phyloP scores from a whole-genome alignment of 495 filamentous ascomycete genomes.

The Penicillium waksmanii region DNA sequence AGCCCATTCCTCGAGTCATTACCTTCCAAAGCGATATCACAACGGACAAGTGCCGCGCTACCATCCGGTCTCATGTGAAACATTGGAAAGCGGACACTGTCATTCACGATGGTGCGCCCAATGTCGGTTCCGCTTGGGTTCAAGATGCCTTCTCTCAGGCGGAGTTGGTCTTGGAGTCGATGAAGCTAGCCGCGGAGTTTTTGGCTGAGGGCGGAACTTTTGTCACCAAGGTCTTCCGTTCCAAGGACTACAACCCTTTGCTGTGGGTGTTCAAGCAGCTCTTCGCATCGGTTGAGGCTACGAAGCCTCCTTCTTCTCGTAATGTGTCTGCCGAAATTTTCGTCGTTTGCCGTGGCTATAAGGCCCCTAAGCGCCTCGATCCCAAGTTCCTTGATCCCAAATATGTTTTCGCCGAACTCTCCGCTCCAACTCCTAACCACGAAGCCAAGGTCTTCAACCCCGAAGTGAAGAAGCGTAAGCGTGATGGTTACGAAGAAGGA shows the following conservation, averaged over 20 bases:
- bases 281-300: slow-evolving; percentile 92
- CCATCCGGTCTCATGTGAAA: slow-evolving; percentile 87
- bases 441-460: slow-evolving; percentile 98
- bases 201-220: slow-evolving; percentile 88
- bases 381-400: slow-evolving; percentile 89
- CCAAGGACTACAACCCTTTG: slow-evolving; percentile 95
- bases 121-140: slow-evolving; percentile 97
- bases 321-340: slow-evolving; percentile 98
- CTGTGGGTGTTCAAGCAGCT: slow-evolving; percentile 98
- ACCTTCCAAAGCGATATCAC: slow-evolving; percentile 98
- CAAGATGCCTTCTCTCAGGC: slow-evolving; percentile 99
- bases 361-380: slow-evolving; percentile 90
- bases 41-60: slow-evolving; percentile 94
- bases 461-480: slow-evolving; percentile 93
- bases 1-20: slow-evolving; percentile 89
- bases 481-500: slow-evolving; percentile 96
- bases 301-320: slow-evolving; percentile 93
- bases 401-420: slow-evolving; percentile 93
- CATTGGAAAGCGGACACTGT: slow-evolving; percentile 97
- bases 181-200: slow-evolving; percentile 95
- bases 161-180: slow-evolving; percentile 85
- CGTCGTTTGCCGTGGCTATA: slow-evolving; percentile 92
- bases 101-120: slow-evolving; percentile 97
- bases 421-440: slow-evolving; percentile 86
- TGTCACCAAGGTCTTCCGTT: slow-evolving; percentile 96